These are phyloP conservation scores for Ustulina deusta DNA, from an alignment of 2,329 filamentous ascomycete genomes.

Conservation along the genomic window DNA sequence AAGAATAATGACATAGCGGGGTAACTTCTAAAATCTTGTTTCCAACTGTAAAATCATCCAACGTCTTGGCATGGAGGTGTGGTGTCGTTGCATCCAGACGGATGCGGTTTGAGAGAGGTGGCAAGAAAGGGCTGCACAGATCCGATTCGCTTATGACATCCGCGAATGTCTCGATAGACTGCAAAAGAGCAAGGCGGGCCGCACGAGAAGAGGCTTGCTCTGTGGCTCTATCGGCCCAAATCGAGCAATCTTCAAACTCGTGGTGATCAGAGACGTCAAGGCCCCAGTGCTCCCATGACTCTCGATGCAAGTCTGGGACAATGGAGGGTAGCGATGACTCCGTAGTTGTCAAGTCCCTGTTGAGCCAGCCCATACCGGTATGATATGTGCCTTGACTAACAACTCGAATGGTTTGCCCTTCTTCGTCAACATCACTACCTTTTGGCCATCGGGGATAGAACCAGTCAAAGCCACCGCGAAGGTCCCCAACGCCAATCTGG, in stretches of 20 bases:
- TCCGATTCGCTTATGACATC: slow-evolving; percentile 76
- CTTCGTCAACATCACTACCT: slow-evolving; percentile 74
- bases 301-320: slow-evolving; percentile 72
- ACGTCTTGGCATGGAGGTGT: slow-evolving; percentile 59
- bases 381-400: slow-evolving; percentile 84
- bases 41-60: slow-evolving; percentile 65
- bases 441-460: slow-evolving; percentile 82
- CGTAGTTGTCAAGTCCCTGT: slow-evolving; percentile 66
- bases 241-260: slow-evolving; percentile 54
- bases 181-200: slow-evolving; percentile 56
- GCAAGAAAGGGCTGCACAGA: slow-evolving; percentile 63
- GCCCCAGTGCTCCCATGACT: slow-evolving; percentile 76
- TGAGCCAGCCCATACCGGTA: slow-evolving; percentile 81
- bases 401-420: slow-evolving; percentile 78
- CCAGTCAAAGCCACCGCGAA: slow-evolving; percentile 91
- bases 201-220: slow-evolving; percentile 17
- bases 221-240: slow-evolving; percentile 49
- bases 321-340: slow-evolving; percentile 55
- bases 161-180: slow-evolving; percentile 65
- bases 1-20: slow-evolving; percentile 50
- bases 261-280: slow-evolving; percentile 72
- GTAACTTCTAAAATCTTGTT: slow-evolving; percentile 62
- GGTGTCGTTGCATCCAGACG: slow-evolving; percentile 73
- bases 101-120: slow-evolving; percentile 57
- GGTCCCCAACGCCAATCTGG: slow-evolving; percentile 91